These are phyloP conservation scores for Teratosphaeria gauchensis DNA, from an alignment of 2,329 filamentous ascomycete species.

Conservation along the genomic window DNA sequence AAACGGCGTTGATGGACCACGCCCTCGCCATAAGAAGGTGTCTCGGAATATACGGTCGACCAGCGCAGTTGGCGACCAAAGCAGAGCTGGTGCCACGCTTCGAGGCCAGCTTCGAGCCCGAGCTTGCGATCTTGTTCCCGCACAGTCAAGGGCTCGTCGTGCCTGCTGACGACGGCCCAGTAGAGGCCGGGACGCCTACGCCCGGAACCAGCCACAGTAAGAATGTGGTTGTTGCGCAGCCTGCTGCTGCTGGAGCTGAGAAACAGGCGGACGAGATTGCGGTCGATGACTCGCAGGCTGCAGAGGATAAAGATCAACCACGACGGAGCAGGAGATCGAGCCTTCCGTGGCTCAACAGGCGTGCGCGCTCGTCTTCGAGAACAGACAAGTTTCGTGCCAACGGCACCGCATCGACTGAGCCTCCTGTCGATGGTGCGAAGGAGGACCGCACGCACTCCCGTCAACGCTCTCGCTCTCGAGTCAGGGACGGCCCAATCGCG, in stretches of 20 bases:
- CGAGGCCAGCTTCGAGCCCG: constrained; percentile 35
- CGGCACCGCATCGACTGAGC: not conserved
- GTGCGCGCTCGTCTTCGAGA: constrained; percentile 1
- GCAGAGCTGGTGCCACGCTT: constrained; percentile 27
- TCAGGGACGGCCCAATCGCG: constrained; percentile 14
- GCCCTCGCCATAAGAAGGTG: constrained; percentile 79
- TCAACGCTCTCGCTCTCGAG: constrained; percentile 8
- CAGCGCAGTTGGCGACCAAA: constrained; percentile 47
- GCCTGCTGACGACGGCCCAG: not conserved
- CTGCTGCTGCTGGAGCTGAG: not conserved
- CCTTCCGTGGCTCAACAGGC: constrained; percentile 4
- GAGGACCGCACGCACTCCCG: constrained; percentile 16
- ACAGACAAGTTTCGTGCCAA: constrained; percentile 3
- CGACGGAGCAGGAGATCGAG: constrained; percentile 3
- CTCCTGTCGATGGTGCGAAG: constrained; percentile 1
- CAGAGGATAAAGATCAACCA: not conserved
- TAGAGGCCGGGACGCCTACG: not conserved
- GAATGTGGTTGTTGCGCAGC: not conserved
- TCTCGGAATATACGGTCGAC: constrained; percentile 52
- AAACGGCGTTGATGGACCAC: constrained; percentile 79
- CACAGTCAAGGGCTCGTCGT: constrained; percentile 15
- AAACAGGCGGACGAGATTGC: not conserved
- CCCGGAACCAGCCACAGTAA: not conserved
- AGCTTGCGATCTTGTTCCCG: constrained; percentile 33
- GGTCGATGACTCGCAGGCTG: not conserved